Conservation (phyloP, 2,329 filamentous ascomycete genomes). For the Cadophora sp. region DNA sequence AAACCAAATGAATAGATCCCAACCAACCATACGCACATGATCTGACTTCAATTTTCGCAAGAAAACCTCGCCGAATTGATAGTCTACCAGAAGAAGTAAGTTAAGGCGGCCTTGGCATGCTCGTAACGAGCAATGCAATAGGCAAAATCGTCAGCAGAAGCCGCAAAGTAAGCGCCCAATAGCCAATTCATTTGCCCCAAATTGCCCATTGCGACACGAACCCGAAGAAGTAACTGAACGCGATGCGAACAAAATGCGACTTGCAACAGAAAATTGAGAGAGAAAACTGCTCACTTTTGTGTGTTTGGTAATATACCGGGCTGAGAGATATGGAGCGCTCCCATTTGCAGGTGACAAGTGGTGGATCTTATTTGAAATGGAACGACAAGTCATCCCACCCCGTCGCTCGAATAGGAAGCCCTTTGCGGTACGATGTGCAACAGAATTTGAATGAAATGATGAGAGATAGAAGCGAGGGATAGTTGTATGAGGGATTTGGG, state of each 20-base stretch:
- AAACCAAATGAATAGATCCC: background rate
- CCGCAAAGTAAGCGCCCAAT: background rate
- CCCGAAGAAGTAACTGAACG: constrained; percentile 12
- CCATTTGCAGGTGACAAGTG: background rate
- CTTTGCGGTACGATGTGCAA: constrained; percentile 26
- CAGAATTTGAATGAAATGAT: constrained; percentile 1
- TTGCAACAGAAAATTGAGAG: constrained; percentile 19
- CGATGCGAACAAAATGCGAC: constrained; percentile 18
- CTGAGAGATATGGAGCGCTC: background rate
- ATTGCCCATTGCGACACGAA: background rate
- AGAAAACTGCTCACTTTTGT: background rate
- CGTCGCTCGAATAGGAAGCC: constrained; percentile 20
- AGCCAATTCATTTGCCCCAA: too few species aligned
- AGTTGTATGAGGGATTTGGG: background rate
- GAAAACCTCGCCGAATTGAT: background rate
- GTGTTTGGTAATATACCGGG: background rate
- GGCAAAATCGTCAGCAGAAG: background rate
- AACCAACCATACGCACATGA: background rate
- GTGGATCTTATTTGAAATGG: constrained; percentile 11
- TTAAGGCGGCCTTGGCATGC: background rate
- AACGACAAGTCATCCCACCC: constrained; percentile 8
- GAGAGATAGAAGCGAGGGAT: background rate
- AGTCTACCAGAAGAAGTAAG: background rate
- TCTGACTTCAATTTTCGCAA: background rate
- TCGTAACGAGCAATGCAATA: background rate